Evolutionary conservation across 2,329 filamentous ascomycete species (phyloP).

Genomic region (Exserohilum rostratum): DNA sequence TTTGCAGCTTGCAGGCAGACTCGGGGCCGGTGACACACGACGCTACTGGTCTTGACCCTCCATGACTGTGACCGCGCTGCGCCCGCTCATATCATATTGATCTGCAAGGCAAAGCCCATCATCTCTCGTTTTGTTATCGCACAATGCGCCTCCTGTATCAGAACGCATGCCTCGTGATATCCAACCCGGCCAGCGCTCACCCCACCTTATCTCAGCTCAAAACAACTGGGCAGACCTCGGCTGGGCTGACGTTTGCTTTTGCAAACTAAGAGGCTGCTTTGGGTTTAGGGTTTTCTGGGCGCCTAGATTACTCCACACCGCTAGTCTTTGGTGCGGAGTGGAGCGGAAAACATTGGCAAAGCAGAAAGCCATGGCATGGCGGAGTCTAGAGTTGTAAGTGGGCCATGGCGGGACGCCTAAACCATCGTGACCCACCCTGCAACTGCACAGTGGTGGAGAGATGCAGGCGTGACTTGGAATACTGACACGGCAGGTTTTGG

Average conservation of each 20-base stretch:
- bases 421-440: neutral
- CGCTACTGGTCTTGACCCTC: neutral
- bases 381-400: neutral
- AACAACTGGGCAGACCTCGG: slow-evolving; percentile 9
- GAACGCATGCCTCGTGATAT: neutral
- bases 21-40: neutral
- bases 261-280: neutral
- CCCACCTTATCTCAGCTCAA: slow-evolving; percentile 15
- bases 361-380: neutral
- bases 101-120: neutral
- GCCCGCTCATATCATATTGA: neutral
- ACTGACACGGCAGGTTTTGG: neutral
- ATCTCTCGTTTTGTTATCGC: neutral
- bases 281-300: slow-evolving; percentile 14
- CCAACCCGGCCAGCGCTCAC: neutral
- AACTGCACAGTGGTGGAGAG: neutral
- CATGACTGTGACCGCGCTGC: neutral
- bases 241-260: slow-evolving; percentile 32
- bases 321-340: slow-evolving; percentile 23
- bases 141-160: neutral
- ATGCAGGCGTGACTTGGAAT: neutral
- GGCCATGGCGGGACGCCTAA: neutral
- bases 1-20: neutral
- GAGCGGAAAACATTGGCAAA: slow-evolving; percentile 24
- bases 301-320: slow-evolving; percentile 14